A percentile compares a stretch with the other conserved stretches of the same genome.
These are phyloP conservation scores for Polychytrium aggregatum DNA, from an alignment of 192 early-diverging fungal species.

Conservation along the genomic window DNA sequence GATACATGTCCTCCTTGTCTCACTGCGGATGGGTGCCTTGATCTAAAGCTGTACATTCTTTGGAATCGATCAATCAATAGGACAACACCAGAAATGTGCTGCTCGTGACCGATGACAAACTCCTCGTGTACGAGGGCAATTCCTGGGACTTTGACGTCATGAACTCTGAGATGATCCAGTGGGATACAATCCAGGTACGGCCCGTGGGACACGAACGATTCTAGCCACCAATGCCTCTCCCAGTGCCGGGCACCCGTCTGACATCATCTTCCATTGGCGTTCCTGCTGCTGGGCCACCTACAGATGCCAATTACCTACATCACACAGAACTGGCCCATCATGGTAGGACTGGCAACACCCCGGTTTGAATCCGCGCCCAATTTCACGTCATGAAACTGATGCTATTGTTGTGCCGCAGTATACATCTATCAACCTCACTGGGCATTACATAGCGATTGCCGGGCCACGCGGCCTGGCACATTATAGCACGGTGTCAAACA, in stretches of 20 bases:
- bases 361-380: too few species aligned
- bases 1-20: too few species aligned
- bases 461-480: constrained; percentile 74
- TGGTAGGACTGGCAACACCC: too few species aligned
- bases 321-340: constrained; percentile 71
- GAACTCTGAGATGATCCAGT: constrained; percentile 56
- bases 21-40: too few species aligned
- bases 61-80: too few species aligned
- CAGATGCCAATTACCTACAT: constrained; percentile 65
- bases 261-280: neutral
- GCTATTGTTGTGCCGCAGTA: constrained; percentile 26
- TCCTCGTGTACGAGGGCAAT: constrained; percentile 56
- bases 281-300: too few species aligned
- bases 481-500: constrained; percentile 53
- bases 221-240: constrained; percentile 4
- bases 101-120: constrained; percentile 55
- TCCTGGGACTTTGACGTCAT: constrained; percentile 51
- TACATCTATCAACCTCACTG: constrained; percentile 54
- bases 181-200: constrained; percentile 58
- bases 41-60: too few species aligned
- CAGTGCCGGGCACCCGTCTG: neutral
- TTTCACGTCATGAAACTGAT: neutral
- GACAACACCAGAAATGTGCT: constrained; percentile 42
- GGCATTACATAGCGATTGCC: constrained; percentile 71
- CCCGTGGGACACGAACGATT: neutral